A percentile compares a stretch with the other conserved stretches of the same genome.
Evolutionary conservation across 306 rosid species (phyloP).

Genomic region (Bauhinia variegata): DNA sequence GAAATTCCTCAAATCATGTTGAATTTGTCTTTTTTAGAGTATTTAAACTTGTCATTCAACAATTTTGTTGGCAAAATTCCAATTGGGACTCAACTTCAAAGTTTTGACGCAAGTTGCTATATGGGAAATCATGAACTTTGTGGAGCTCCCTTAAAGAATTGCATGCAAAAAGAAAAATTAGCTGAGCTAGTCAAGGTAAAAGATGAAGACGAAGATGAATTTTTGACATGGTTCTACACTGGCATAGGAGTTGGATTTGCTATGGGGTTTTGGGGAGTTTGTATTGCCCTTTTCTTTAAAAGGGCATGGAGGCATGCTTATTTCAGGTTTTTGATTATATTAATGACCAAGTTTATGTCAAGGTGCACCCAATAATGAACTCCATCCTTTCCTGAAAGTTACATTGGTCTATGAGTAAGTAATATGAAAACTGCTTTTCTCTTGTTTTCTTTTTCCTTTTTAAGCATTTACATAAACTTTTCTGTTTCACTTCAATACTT

Average conservation of each 20-base stretch:
- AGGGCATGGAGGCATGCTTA: neutral
- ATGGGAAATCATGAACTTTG: neutral
- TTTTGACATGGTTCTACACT: neutral
- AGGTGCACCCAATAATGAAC: too few relatives aligned
- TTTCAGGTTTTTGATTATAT: neutral
- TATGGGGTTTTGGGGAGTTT: constrained; percentile 16
- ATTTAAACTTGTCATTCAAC: neutral
- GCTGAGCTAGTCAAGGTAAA: neutral
- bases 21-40: rapidly evolving
- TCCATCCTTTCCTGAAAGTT: too few relatives aligned
- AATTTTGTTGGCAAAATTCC: neutral
- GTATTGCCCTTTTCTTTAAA: neutral
- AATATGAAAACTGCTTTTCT: too few relatives aligned
- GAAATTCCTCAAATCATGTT: neutral
- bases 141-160: neutral
- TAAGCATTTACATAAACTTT: too few relatives aligned
- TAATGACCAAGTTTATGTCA: too few relatives aligned
- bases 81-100: neutral
- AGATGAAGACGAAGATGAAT: neutral
- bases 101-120: neutral
- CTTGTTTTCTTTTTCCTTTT: too few relatives aligned
- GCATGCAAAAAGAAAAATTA: neutral
- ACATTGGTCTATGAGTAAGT: too few relatives aligned
- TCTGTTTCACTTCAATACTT: too few relatives aligned
- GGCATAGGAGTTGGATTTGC: constrained; percentile 27